Percentiles rank a stretch among this genome's conserved stretches.
phyloP scores from a whole-genome alignment of 2,329 filamentous ascomycete genomes.

The Scedosporium apiospermum region DNA sequence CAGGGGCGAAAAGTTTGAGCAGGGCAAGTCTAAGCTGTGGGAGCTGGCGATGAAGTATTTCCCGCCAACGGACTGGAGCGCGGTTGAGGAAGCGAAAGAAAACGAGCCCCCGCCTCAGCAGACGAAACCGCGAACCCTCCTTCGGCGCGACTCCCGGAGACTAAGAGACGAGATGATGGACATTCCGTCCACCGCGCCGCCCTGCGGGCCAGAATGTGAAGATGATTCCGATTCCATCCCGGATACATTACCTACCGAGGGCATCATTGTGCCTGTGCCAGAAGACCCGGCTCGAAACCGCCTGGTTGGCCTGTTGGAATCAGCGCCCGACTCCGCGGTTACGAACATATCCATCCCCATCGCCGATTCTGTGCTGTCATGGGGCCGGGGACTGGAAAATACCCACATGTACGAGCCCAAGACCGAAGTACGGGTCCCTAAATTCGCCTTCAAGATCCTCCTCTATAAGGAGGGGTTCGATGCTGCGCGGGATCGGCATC shows the following conservation, averaged over 20 bases:
- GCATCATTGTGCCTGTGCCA: conserved; percentile 24
- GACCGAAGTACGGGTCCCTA: conserved; percentile 65
- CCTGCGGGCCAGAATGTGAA: conserved; percentile 9
- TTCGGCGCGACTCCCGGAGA: conserved; percentile 15
- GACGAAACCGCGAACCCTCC: conserved; percentile 4
- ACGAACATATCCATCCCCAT: conserved; percentile 55
- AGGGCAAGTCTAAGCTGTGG: conserved; percentile 43
- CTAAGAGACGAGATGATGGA: conserved; percentile 17
- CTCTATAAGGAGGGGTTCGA: conserved; percentile 64
- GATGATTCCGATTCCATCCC: conserved; percentile 18
- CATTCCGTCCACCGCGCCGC: conserved; percentile 14
- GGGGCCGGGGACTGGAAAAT: conserved; percentile 64
- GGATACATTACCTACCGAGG: conserved; percentile 27
- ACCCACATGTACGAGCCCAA: conserved; percentile 55
- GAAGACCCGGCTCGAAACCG: conserved; percentile 24
- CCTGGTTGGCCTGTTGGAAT: conserved; percentile 56
- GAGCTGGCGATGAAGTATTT: conserved; percentile 49
- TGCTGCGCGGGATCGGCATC: conserved; percentile 40
- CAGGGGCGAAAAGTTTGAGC: conserved; percentile 43
- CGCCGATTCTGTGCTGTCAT: conserved; percentile 59
- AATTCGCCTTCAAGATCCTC: conserved; percentile 69
- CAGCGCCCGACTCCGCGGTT: conserved; percentile 55
- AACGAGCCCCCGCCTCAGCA: conserved; percentile 2
- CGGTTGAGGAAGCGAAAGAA: conserved; percentile 13
- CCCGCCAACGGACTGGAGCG: conserved; percentile 28